Evolutionary conservation across 805 yeast genomes (phyloP).

Genomic region (Lipomyces oligophaga): DNA sequence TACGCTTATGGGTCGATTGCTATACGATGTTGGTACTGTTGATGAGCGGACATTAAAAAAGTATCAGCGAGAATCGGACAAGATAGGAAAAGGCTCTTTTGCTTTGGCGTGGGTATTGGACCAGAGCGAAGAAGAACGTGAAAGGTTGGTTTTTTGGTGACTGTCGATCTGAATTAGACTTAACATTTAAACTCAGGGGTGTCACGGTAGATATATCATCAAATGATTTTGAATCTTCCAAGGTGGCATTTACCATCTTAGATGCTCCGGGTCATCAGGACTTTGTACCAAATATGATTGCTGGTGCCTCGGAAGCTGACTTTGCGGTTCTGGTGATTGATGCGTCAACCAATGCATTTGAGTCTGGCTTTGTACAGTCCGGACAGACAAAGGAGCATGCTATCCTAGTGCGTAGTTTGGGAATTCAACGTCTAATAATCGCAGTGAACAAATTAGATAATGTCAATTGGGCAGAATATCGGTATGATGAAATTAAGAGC

Average conservation of each 20-base stretch:
- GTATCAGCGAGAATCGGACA: constrained; percentile 59
- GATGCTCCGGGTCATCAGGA: constrained; percentile 86
- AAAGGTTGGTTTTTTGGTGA: constrained; percentile 22
- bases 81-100: constrained; percentile 70
- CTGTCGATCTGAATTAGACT: background rate
- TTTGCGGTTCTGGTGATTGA: constrained; percentile 70
- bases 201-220: constrained; percentile 77
- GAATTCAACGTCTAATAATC: constrained; percentile 57
- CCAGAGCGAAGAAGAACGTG: constrained; percentile 71
- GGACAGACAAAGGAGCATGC: constrained; percentile 83
- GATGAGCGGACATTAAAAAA: constrained; percentile 62
- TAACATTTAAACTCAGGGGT: constrained; percentile 44
- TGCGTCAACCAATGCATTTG: constrained; percentile 61
- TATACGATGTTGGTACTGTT: constrained; percentile 64
- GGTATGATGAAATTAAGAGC: constrained; percentile 50
- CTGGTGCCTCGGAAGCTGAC: constrained; percentile 58
- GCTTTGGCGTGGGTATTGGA: constrained; percentile 85
- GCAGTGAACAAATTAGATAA: constrained; percentile 71
- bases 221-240: constrained; percentile 56
- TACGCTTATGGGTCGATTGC: constrained; percentile 68
- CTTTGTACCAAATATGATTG: constrained; percentile 81
- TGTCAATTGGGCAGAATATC: constrained; percentile 51
- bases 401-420: constrained; percentile 60
- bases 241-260: constrained; percentile 59
- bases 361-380: constrained; percentile 58